Evolutionary conservation across 2,329 filamentous ascomycete species (phyloP), one percentile per base, ranked within the genome.

Genomic region (Colletotrichum tofieldiae): DNA sequence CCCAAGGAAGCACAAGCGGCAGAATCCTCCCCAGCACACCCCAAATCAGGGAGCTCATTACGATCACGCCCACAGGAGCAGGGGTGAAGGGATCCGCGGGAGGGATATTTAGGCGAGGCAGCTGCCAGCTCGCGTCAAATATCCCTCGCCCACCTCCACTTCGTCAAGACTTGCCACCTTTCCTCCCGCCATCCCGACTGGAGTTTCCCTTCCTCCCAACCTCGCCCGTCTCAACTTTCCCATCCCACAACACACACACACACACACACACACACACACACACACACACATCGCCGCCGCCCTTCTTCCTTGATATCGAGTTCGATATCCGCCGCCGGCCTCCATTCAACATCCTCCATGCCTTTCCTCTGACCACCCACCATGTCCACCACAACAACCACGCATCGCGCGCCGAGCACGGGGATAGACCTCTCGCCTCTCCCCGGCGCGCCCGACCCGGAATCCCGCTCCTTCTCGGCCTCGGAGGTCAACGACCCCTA

Each of bases 401-500:
- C 49, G 18, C 54, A 54, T 12, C 41, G 43, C 56, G 26, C 23
- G 39, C 64, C 37, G 18, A 64, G 37, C 35, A 60, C 69, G 45
- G 69, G 58, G 9, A 69, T 69, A 18, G 58, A 67, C 37, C 65
- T 69, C 2, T 1, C 65, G 11, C 14, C 56, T 3, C 39, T 71
- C 35, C 26, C 65, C 45, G 55, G n/a, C n/a, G 12, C 11, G 20
- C 47, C 16, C 26, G 73, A 74, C 64, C 66, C 71, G 3, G 73
- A 74, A 51, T 71, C 62, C 26, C 71, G 71, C 58, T 74, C 73
- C 23, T 62, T 58, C 39, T 67, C 45, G 41, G 68, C 70, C 11
- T 41, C 58, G 1, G 73, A 73, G 41, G 61, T 71, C 52, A 92
- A 89, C 77, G 96, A 98, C 77, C 96, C 96, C 0, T 96, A 94